Evolutionary conservation across 2,329 filamentous ascomycete species (phyloP).

Genomic region (Verticillium longisporum): DNA sequence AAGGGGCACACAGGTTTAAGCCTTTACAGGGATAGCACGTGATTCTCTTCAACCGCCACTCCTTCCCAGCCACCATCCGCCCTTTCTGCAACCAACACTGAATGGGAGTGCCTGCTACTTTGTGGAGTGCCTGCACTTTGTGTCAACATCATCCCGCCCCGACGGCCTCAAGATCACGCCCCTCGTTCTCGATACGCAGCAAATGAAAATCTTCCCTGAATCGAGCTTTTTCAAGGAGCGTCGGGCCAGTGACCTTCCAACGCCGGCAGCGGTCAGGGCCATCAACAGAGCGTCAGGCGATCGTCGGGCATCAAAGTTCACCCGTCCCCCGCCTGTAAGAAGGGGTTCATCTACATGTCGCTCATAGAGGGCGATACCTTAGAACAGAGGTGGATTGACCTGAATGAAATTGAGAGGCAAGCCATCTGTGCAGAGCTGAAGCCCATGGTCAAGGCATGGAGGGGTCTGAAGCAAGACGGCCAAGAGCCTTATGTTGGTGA

Average conservation of each 20-base stretch:
- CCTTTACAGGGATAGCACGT: too few species aligned
- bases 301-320: slow-evolving; percentile 11
- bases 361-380: background rate
- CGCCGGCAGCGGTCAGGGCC: slow-evolving; percentile 19
- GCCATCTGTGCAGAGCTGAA: slow-evolving; percentile 22
- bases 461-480: background rate
- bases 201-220: background rate
- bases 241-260: slow-evolving; percentile 17
- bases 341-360: background rate
- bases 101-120: too few species aligned
- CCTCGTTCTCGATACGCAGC: too few species aligned
- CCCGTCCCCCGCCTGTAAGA: slow-evolving; percentile 20
- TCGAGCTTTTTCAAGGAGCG: slow-evolving; percentile 16
- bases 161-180: too few species aligned
- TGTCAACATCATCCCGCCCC: too few species aligned
- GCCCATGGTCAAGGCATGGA: background rate
- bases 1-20: too few species aligned
- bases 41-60: too few species aligned
- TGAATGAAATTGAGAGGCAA: background rate
- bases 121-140: too few species aligned
- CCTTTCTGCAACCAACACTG: too few species aligned
- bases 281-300: slow-evolving; percentile 16
- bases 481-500: background rate
- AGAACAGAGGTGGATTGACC: background rate
- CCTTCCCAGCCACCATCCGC: too few species aligned